Evolutionary conservation across 306 rosid genomes (phyloP), one percentile per base, ranked within the genome.

Genomic region (Dalbergia oliveri): DNA sequence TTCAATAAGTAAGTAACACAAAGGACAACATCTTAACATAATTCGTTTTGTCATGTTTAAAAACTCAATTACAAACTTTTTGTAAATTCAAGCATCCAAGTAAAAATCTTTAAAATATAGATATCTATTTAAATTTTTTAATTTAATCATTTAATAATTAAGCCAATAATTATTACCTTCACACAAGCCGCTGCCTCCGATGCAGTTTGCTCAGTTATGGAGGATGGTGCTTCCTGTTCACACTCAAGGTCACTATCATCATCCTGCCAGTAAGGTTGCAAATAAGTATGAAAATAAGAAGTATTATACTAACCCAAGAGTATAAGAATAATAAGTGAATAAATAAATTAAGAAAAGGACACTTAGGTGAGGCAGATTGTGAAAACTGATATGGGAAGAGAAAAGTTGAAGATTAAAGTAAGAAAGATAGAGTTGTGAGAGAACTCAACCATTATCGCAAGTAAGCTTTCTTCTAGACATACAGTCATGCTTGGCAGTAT

Each of bases 181-280:
- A 86, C 94, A 67, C 86, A 92, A 43, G 97, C 97, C 44, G 91
- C 83, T 83, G 92, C 92, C 88, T 90, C 92, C 34, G 67, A 39
- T 51, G 71, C 81, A 79, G 87, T 76, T 69, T 94, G 92, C 37
- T 39, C 44, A 69, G 64, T 81, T 44, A 86, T 72, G 21, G 80
- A 16, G 75, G 97, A 94, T 49, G 63, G 41, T 56, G 85, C 83
- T 86, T 94, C 93, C 68, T 85, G 62, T 60, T 92, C 97, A 88
- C 69, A 83, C 57, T 94, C 97, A 44, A 90, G 53, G 71, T 94
- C 98, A 69, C 98, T 92, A 33, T 94, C 94, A 89, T 89, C 93
- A 76, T 92, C 94, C 97, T 90, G 87, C 78, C 45, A 85, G 39
- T 61, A 83, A 78, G 58, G 21, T 67, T 71, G 41, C 79, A 79